Evolutionary conservation across 768 basidiomycete genomes (phyloP), one percentile per base, ranked within the genome.

Genomic region (Hericium alpestre): DNA sequence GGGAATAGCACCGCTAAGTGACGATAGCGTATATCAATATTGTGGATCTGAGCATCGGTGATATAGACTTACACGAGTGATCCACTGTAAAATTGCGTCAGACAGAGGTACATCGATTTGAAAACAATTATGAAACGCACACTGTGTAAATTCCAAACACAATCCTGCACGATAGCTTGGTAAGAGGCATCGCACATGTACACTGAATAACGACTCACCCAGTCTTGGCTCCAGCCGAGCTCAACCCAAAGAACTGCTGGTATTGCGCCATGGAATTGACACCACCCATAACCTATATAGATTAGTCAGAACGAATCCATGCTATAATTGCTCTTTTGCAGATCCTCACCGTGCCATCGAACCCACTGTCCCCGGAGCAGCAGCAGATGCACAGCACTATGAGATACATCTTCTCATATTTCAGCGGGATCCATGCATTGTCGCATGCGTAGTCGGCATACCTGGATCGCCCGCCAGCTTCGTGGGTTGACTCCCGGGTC

Each of bases 131-230:
- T 38, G 18, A 39, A 16, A 47, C 41, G 32, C 65, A 64, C 54
- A 79, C 69, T 4, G 78, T 78, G 63, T 73, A 79, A 54, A 81
- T 79, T 15, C 79, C 79, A 60, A 79, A 81, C 25, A 80, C 76
- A 46, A 80, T 77, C 37, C 76, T 74, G 20, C 4, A 38, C 37
- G 43, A 47, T 27, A 15, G 32, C 52, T 52, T 11, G 15, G 43
- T n/a, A 20, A 18, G 13, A 46, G 32, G 9, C 32, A 32, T 32
- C 32, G 32, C 32, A 32, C 32, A 32, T 32, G 32, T 32, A 32
- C 32, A 37, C 12, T 53, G 38, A 39, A 51, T 38, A 37, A 57
- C 46, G 4, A 61, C 62, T 25, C 59, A 72, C 73, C 75, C 73
- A 7, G 78, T 79, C 58, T 71, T 72, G n/a, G 70, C 67, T 16